Evolutionary conservation across 2,329 filamentous ascomycete genomes (phyloP).

Genomic region (Xylaria hypoxylon): DNA sequence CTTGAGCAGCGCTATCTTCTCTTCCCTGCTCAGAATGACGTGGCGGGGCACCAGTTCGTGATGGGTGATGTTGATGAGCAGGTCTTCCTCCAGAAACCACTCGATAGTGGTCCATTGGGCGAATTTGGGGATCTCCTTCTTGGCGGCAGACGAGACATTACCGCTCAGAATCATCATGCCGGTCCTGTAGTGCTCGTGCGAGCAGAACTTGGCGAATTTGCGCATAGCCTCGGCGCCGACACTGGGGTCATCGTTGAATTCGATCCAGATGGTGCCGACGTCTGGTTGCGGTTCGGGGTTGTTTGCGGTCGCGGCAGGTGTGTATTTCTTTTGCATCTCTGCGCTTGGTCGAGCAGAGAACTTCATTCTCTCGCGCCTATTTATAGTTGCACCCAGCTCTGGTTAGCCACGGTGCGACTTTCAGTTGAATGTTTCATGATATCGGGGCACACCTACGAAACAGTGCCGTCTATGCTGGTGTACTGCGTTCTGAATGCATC

Average conservation of each 20-base stretch:
- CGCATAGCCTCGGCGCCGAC: constrained; percentile 95
- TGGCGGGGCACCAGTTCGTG: constrained; percentile 97
- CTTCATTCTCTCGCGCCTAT: constrained; percentile 83
- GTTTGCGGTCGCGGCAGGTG: constrained; percentile 73
- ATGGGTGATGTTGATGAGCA: constrained; percentile 97
- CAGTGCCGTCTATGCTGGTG: constrained; percentile 76
- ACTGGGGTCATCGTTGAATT: constrained; percentile 82
- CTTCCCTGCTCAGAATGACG: constrained; percentile 87
- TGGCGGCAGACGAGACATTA: constrained; percentile 84
- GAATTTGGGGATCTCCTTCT: constrained; percentile 85
- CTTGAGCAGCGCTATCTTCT: constrained; percentile 87
- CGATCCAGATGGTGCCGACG: constrained; percentile 90
- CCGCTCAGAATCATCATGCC: constrained; percentile 91
- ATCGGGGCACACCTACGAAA: constrained; percentile 70
- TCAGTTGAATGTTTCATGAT: neutral
- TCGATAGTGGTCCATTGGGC: constrained; percentile 84
- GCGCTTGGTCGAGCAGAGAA: constrained; percentile 89
- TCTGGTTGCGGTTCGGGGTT: constrained; percentile 78
- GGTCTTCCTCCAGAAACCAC: constrained; percentile 94
- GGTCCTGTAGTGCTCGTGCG: constrained; percentile 83
- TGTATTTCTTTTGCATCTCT: constrained; percentile 87
- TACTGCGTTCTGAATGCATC: constrained; percentile 82
- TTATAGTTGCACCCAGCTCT: constrained; percentile 2
- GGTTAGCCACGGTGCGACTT: constrained; percentile 23
- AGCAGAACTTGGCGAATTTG: constrained; percentile 84